These are phyloP conservation scores for Colletotrichum cordylinicola DNA, from an alignment of 2,329 filamentous ascomycete genomes.

Conservation along the genomic window DNA sequence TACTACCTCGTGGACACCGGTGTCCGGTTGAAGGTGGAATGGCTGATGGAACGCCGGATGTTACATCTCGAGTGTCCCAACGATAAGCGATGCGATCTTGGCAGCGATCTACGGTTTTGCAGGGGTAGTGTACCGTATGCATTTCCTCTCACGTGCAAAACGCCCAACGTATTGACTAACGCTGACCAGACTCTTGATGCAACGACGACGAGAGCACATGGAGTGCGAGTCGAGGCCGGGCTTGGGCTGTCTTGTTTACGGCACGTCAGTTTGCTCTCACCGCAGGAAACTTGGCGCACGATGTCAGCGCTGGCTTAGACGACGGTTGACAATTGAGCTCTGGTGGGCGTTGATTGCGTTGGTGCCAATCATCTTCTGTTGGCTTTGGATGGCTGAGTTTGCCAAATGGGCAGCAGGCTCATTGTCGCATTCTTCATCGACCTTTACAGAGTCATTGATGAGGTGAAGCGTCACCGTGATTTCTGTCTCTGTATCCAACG, in stretches of 20 bases:
- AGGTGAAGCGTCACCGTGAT: rapidly evolving
- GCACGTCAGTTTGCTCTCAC: constrained; percentile 53
- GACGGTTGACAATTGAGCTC: constrained; percentile 49
- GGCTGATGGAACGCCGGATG: constrained; percentile 69
- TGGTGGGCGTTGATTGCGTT: constrained; percentile 55
- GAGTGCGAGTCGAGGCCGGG: constrained; percentile 65
- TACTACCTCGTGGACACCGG: constrained; percentile 70
- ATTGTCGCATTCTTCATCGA: background rate
- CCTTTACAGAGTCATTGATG: background rate
- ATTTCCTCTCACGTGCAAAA: background rate
- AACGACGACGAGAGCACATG: constrained; percentile 62
- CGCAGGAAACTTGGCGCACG: constrained; percentile 49
- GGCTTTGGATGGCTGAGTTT: constrained; percentile 37
- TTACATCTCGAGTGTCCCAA: constrained; percentile 72
- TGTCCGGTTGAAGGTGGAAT: constrained; percentile 69
- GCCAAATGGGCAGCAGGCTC: background rate
- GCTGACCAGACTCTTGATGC: constrained; percentile 57
- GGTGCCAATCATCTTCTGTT: constrained; percentile 44
- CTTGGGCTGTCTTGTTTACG: constrained; percentile 61
- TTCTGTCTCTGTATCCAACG: background rate
- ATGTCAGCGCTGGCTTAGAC: constrained; percentile 49
- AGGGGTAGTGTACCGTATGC: constrained; percentile 63
- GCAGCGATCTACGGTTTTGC: constrained; percentile 66
- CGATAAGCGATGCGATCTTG: constrained; percentile 59
- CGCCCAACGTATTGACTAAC: background rate